Conservation (phyloP, 1,284 basidiomycete species). For the Ustilago bromivora region DNA sequence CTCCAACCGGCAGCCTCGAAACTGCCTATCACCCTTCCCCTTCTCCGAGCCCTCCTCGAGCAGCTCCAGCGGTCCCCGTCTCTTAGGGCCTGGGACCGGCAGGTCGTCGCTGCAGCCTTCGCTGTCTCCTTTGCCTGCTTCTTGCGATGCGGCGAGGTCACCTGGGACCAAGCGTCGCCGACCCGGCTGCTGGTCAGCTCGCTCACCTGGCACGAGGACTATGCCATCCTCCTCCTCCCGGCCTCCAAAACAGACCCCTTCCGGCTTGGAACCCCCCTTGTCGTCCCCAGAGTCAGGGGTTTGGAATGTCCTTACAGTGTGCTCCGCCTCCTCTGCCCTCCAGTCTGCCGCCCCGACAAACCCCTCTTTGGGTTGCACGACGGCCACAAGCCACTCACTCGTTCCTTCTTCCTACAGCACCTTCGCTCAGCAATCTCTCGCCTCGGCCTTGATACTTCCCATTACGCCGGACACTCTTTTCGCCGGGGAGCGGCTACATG, state of each 20-base stretch:
- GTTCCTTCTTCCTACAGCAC: background rate
- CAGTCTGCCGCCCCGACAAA: too few species aligned
- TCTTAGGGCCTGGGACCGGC: background rate
- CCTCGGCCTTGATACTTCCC: background rate
- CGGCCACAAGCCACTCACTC: background rate
- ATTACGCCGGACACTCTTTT: background rate
- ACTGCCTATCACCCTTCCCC: background rate
- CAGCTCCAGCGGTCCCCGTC: background rate
- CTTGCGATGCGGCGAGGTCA: conserved; percentile 2
- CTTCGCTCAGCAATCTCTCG: background rate
- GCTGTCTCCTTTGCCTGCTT: background rate
- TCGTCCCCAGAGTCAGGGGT: too few species aligned
- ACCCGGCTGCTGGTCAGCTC: background rate
- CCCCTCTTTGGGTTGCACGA: background rate
- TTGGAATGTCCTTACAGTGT: background rate
- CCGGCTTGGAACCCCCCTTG: background rate
- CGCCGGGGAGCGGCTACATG: background rate
- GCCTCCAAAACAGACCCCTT: background rate
- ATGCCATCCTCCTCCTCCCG: background rate
- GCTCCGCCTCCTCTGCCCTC: too few species aligned
- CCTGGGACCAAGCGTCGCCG: background rate
- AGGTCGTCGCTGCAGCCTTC: background rate
- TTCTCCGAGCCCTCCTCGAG: background rate
- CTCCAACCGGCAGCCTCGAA: background rate
- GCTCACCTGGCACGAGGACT: background rate